Evolutionary conservation across 331 rosid species (phyloP).

Genomic region (Malus hybrid): DNA sequence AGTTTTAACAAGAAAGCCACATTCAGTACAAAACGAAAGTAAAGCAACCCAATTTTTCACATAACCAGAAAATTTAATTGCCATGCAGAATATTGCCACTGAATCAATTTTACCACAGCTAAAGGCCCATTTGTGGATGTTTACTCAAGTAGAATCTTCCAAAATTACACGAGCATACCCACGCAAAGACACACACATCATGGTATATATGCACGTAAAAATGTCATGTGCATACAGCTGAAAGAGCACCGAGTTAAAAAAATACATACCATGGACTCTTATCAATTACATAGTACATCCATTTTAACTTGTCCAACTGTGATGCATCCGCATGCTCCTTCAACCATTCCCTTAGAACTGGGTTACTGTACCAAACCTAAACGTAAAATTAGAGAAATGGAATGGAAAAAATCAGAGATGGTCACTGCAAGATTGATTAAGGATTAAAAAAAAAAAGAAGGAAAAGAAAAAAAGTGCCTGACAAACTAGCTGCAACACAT

Average conservation of each 20-base stretch:
- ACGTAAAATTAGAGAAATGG: constrained; percentile 3
- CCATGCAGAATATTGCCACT: background rate
- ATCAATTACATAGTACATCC: constrained; percentile 79
- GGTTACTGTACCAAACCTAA: constrained; percentile 84
- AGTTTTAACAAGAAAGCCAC: background rate
- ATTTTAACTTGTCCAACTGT: constrained; percentile 71
- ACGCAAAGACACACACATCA: background rate
- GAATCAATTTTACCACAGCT: background rate
- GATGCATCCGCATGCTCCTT: constrained; percentile 61
- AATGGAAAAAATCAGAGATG: constrained; percentile 7
- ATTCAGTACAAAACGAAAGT: background rate
- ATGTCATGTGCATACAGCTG: background rate
- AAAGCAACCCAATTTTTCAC: background rate
- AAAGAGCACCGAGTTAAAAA: background rate
- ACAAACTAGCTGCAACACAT: background rate
- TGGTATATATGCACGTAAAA: background rate
- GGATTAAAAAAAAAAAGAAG: background rate
- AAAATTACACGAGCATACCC: background rate
- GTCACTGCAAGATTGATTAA: background rate
- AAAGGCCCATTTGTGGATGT: background rate
- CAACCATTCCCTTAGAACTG: constrained; percentile 78
- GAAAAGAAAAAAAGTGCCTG: background rate
- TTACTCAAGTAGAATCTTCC: background rate
- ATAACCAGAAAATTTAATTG: background rate
- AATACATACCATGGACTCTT: constrained; percentile 78